phyloP scores from a whole-genome alignment of 1,139 yeast genomes.

The Zhuliangozyma blackwelliae region DNA sequence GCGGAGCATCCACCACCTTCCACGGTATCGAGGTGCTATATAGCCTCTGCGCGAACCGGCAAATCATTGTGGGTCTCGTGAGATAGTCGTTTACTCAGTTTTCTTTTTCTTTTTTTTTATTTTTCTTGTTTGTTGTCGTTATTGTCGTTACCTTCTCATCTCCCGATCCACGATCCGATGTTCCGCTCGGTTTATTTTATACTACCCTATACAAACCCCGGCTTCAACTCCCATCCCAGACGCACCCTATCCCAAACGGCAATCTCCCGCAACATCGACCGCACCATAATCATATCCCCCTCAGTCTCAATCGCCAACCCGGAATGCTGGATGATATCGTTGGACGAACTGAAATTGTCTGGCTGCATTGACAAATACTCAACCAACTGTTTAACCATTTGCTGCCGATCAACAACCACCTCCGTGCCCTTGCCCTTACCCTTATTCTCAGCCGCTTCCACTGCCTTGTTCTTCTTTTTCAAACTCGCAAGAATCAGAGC shows the following conservation, averaged over 20 bases:
- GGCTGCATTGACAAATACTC: conserved; percentile 29
- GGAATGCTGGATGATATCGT: conserved; percentile 51
- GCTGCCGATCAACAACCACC: conserved; percentile 4
- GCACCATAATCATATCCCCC: conserved; percentile 55
- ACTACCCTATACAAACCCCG: conserved; percentile 35
- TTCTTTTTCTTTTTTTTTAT: no score
- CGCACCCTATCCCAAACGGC: conserved; percentile 60
- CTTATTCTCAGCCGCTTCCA: no score
- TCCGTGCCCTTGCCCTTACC: no score
- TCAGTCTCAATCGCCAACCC: conserved; percentile 45
- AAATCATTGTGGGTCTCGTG: no score
- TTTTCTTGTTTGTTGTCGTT: no score
- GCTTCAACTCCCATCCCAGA: conserved; percentile 64
- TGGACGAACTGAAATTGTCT: conserved; percentile 50
- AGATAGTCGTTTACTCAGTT: no score
- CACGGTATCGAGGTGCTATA: no score
- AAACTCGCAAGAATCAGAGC: conserved; percentile 33
- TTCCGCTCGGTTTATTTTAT: not conserved
- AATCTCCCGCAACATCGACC: conserved; percentile 66
- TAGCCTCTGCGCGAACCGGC: no score
- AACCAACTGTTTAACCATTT: conserved; percentile 30
- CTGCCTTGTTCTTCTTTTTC: conserved; percentile 2
- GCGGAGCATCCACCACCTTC: not conserved
- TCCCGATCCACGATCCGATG: no score
- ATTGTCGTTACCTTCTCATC: no score